Conservation (phyloP, 2,329 filamentous ascomycete species). For the Verticillium zaregamsianum region DNA sequence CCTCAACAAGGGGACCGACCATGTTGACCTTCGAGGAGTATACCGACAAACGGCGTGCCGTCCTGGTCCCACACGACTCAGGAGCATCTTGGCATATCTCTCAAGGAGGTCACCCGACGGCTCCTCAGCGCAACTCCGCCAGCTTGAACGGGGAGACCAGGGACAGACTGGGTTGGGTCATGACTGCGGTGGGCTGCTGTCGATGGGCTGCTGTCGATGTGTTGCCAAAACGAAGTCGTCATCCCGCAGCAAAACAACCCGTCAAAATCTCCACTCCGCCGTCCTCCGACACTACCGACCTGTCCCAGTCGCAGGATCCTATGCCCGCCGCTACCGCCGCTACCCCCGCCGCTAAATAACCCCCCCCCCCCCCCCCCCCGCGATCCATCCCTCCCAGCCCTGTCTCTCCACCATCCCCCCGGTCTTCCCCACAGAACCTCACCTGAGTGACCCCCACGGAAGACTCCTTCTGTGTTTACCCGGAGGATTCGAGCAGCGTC, state of each 20-base stretch:
- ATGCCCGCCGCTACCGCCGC: background rate
- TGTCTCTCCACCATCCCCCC: background rate
- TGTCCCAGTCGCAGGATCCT: background rate
- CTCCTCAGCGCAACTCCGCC: background rate
- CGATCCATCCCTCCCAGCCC: background rate
- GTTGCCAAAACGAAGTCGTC: background rate
- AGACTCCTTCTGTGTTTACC: background rate
- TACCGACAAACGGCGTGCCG: background rate
- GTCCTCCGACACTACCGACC: background rate
- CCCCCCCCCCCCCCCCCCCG: background rate
- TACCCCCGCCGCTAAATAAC: background rate
- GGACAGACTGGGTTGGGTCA: too few relatives aligned
- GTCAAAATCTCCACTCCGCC: background rate
- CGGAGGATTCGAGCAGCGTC: background rate
- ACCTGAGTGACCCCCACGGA: background rate
- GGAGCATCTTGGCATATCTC: background rate
- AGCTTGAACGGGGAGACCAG: too few relatives aligned
- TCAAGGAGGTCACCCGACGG: background rate
- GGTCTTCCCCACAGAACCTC: background rate
- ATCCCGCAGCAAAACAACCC: background rate
- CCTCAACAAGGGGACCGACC: background rate
- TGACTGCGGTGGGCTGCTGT: too few relatives aligned
- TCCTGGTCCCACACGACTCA: background rate
- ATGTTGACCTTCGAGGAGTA: background rate
- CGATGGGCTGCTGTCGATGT: too few relatives aligned